phyloP scores from a whole-genome alignment of 768 basidiomycete species.

The Agrocybe chaxingu region DNA sequence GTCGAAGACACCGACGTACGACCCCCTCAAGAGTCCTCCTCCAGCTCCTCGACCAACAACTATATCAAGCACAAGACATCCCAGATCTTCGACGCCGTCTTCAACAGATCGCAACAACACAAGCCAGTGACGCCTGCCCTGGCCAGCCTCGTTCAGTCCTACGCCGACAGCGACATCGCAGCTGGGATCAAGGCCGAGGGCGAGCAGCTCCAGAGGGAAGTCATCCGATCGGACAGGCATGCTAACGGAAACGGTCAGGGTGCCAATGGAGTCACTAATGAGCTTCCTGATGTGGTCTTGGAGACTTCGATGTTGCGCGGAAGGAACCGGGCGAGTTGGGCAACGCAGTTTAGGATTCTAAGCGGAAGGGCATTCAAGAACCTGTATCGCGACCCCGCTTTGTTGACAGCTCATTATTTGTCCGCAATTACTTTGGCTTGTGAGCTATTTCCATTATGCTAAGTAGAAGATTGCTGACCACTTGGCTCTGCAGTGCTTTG shows the following conservation, averaged over 20 bases:
- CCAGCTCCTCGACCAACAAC: slow-evolving; percentile 40
- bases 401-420: slow-evolving; percentile 88
- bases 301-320: slow-evolving; percentile 70
- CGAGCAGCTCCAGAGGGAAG: slow-evolving; percentile 39
- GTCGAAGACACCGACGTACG: slow-evolving; percentile 49
- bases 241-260: slow-evolving; percentile 25
- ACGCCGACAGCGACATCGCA: slow-evolving; percentile 65
- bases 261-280: slow-evolving; percentile 27
- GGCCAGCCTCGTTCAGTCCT: slow-evolving; percentile 68
- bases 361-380: slow-evolving; percentile 99
- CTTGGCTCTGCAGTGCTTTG: slow-evolving; percentile 61
- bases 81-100: slow-evolving; percentile 62
- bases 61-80: slow-evolving; percentile 74
- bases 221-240: slow-evolving; percentile 19
- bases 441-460: slow-evolving; percentile 35
- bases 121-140: slow-evolving; percentile 55
- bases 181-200: slow-evolving; percentile 60
- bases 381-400: slow-evolving; percentile 89
- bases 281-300: slow-evolving; percentile 63
- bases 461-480: slow-evolving; percentile 3
- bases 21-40: slow-evolving; percentile 27
- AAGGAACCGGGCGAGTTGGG: slow-evolving; percentile 78
- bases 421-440: slow-evolving; percentile 82
- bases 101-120: slow-evolving; percentile 19
- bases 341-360: slow-evolving; percentile 89